Evolutionary conservation across 257 asterid genomes (phyloP).

Genomic region (Orobanche coerulescens): DNA sequence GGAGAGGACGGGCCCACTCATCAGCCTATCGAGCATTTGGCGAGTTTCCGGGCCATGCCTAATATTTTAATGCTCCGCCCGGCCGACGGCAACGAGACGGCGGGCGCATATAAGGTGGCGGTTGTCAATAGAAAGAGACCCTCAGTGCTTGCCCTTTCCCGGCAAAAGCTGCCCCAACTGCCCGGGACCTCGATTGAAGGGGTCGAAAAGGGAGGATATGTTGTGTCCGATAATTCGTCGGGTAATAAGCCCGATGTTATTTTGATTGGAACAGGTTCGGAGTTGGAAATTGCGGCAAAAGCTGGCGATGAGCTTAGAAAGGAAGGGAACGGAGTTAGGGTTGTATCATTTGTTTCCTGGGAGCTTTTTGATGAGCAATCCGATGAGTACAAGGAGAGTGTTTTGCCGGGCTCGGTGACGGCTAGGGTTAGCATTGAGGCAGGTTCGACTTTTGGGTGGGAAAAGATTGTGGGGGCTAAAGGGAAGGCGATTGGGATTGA

Average conservation of each 20-base stretch:
- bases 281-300: conserved; percentile 69
- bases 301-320: conserved; percentile 73
- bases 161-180: conserved; percentile 71
- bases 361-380: conserved; percentile 71
- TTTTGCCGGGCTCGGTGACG: conserved; percentile 53
- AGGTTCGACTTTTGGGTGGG: conserved; percentile 69
- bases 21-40: conserved; percentile 74
- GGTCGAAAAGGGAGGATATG: conserved; percentile 61
- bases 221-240: conserved; percentile 53
- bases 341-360: conserved; percentile 72
- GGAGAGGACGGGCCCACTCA: conserved; percentile 91
- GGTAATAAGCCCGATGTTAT: conserved; percentile 70
- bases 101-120: conserved; percentile 66
- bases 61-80: conserved; percentile 74
- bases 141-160: conserved; percentile 63
- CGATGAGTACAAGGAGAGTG: conserved; percentile 62
- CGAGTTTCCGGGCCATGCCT: conserved; percentile 85
- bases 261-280: conserved; percentile 77
- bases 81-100: conserved; percentile 81
- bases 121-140: conserved; percentile 58
- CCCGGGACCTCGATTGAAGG: conserved; percentile 71
- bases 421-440: conserved; percentile 87
- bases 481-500: conserved; percentile 77
- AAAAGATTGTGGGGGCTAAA: conserved; percentile 47
- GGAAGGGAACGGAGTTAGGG: conserved; percentile 72